Percentiles rank a stretch among this genome's conserved stretches.
These are phyloP conservation scores for Cymbopogon citratus DNA, from an alignment of 176 grass and related monocot species.

Conservation along the genomic window DNA sequence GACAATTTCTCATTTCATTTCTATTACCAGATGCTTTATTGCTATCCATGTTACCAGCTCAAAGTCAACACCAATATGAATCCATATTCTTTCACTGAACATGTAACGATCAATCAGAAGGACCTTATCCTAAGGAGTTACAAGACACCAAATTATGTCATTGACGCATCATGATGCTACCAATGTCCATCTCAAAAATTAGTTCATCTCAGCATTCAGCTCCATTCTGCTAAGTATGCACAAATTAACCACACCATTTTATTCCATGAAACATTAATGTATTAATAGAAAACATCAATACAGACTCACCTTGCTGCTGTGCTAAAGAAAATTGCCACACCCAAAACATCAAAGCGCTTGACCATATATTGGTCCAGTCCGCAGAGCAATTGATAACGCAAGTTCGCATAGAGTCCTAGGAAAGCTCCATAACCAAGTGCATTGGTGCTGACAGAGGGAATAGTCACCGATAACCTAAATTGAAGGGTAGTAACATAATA, in stretches of 20 bases:
- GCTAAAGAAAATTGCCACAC: slow-evolving; percentile 77
- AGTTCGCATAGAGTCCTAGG: slow-evolving; percentile 87
- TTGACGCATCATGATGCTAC: background rate
- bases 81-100: background rate
- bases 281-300: background rate
- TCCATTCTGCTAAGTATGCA: background rate
- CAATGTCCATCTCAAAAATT: background rate
- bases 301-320: slow-evolving; percentile 66
- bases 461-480: slow-evolving; percentile 68
- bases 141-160: background rate
- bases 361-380: slow-evolving; percentile 71
- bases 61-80: background rate
- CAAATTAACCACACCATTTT: slow-evolving; percentile 8
- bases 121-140: background rate
- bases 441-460: slow-evolving; percentile 73
- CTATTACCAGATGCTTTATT: background rate
- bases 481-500: slow-evolving; percentile 14
- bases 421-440: slow-evolving; percentile 93
- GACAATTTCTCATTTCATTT: background rate
- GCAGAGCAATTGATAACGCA: slow-evolving; percentile 79
- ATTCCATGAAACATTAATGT: slow-evolving; percentile 8
- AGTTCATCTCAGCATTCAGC: background rate
- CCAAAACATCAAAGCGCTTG: slow-evolving; percentile 90
- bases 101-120: background rate
- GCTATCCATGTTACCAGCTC: background rate